phyloP scores from a whole-genome alignment of 2,329 filamentous ascomycete genomes.

The Cordyceps javanica region DNA sequence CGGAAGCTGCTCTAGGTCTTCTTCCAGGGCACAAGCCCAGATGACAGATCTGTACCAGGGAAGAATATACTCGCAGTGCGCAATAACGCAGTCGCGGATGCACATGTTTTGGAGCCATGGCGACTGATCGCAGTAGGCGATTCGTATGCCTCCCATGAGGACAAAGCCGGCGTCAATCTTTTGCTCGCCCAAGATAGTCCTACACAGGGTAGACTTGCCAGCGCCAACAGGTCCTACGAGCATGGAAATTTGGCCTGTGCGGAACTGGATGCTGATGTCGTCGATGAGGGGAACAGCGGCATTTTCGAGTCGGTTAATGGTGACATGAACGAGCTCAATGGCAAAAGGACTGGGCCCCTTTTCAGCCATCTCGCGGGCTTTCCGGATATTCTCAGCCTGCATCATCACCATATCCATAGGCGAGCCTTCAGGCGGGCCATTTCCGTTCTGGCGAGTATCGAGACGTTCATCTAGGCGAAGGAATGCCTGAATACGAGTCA shows the following conservation, averaged over 20 bases:
- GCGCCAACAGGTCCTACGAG: slow-evolving; percentile 18
- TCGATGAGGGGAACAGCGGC: background rate
- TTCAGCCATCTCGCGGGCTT: background rate
- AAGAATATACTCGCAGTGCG: slow-evolving; percentile 6
- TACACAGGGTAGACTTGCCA: slow-evolving; percentile 18
- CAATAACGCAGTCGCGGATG: slow-evolving; percentile 9
- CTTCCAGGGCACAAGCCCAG: slow-evolving; percentile 18
- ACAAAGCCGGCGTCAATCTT: slow-evolving; percentile 13
- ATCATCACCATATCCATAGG: slow-evolving; percentile 2
- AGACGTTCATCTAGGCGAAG: slow-evolving; percentile 6
- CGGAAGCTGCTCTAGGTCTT: slow-evolving; percentile 33
- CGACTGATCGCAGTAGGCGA: slow-evolving; percentile 15
- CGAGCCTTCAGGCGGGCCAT: background rate
- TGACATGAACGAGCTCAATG: slow-evolving; percentile 5
- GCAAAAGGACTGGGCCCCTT: slow-evolving; percentile 10
- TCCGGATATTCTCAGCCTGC: background rate
- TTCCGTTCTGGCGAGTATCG: slow-evolving; percentile 3
- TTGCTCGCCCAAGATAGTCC: slow-evolving; percentile 18
- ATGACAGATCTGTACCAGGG: slow-evolving; percentile 11
- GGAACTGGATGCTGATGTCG: slow-evolving; percentile 8
- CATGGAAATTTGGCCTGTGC: slow-evolving; percentile 23
- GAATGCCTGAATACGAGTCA: slow-evolving; percentile 9
- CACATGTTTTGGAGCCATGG: slow-evolving; percentile 12
- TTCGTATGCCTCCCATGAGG: slow-evolving; percentile 9
- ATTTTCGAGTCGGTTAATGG: slow-evolving; percentile 6